A percentile compares a stretch with the other conserved stretches of the same genome.
Evolutionary conservation across 108 stramenopile genomes (phyloP).

Genomic region (Nannochloropsis gaditana): DNA sequence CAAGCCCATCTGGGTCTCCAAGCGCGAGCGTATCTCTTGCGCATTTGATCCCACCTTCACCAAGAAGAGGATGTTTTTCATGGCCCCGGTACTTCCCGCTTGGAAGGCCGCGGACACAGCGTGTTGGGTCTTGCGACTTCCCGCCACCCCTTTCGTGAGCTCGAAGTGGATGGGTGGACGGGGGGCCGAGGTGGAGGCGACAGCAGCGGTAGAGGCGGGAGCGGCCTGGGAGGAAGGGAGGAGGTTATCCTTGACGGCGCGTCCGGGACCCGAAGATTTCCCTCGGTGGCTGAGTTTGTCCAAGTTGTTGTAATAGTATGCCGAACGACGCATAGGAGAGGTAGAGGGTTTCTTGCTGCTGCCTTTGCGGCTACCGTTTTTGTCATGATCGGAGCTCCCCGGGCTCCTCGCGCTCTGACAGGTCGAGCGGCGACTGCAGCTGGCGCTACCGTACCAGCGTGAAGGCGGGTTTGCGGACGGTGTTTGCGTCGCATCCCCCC

Average conservation of each 20-base stretch:
- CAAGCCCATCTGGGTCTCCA: slow-evolving; percentile 1
- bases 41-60: background rate
- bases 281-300: background rate
- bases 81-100: background rate
- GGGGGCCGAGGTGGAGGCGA: background rate
- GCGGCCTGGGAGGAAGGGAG: background rate
- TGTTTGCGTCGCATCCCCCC: background rate
- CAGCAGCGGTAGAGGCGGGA: background rate
- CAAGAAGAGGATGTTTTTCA: background rate
- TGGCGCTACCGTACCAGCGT: background rate
- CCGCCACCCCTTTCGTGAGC: slow-evolving; percentile 4
- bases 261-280: background rate
- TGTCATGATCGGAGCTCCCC: too few relatives aligned
- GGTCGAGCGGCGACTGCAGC: background rate
- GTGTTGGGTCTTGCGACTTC: background rate
- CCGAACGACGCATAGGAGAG: background rate
- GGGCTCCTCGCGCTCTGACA: too few relatives aligned
- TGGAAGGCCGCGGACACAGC: background rate
- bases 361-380: background rate
- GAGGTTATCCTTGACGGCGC: background rate
- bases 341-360: background rate
- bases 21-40: background rate
- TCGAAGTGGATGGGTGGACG: slow-evolving; percentile 5
- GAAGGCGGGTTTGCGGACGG: background rate
- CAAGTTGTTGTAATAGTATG: background rate